Conservation (phyloP, 768 basidiomycete species). For the Psilocybe subaeruginosa region DNA sequence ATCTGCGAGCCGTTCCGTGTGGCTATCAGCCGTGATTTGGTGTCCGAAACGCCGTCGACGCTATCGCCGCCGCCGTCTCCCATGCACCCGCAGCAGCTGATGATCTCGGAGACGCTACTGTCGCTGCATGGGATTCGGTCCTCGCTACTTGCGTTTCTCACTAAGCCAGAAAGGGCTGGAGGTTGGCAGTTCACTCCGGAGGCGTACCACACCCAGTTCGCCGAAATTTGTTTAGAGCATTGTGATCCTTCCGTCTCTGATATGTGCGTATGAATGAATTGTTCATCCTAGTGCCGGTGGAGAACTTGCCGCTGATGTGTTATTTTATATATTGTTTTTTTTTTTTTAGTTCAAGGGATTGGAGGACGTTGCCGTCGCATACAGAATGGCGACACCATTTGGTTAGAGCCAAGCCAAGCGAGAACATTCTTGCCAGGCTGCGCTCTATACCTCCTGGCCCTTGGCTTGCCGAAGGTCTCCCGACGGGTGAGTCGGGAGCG, state of each 20-base stretch:
- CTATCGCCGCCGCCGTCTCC: neutral
- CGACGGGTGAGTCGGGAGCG: slow-evolving; percentile 4
- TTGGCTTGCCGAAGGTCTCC: slow-evolving; percentile 16
- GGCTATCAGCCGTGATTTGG: neutral
- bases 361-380: slow-evolving; percentile 12
- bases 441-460: neutral
- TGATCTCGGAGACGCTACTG: slow-evolving; percentile 16
- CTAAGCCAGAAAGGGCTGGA: slow-evolving; percentile 6
- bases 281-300: neutral
- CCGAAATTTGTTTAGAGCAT: slow-evolving; percentile 18
- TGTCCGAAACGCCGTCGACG: neutral
- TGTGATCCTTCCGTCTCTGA: slow-evolving; percentile 15
- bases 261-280: slow-evolving; percentile 6
- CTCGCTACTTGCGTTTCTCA: slow-evolving; percentile 16
- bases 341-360: slow-evolving; percentile 7
- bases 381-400: slow-evolving; percentile 18
- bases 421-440: slow-evolving; percentile 8
- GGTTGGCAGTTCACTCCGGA: slow-evolving; percentile 2
- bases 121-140: slow-evolving; percentile 13
- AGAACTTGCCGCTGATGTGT: neutral
- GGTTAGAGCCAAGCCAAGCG: slow-evolving; percentile 9
- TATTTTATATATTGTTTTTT: neutral
- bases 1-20: slow-evolving; percentile 7
- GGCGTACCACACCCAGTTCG: slow-evolving; percentile 19
- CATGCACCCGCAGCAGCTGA: neutral